Conservation (phyloP, 257 asterid species). For the Solanum chiquidenum region DNA sequence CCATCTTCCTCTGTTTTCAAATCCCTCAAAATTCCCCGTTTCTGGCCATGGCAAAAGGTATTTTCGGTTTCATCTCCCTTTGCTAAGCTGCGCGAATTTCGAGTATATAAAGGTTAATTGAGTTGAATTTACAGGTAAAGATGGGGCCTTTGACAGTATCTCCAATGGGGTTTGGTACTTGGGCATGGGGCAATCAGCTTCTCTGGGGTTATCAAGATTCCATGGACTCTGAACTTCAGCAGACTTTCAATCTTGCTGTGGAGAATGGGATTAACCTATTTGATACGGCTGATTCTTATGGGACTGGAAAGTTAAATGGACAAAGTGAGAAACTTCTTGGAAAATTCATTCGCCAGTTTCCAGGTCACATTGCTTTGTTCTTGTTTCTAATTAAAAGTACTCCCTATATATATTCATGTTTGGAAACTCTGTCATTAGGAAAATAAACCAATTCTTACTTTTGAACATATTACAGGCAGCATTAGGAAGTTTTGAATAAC, state of each 20-base stretch:
- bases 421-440: background rate
- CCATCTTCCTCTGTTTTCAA: constrained; percentile 30
- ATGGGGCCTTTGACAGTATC: constrained; percentile 73
- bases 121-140: constrained; percentile 43
- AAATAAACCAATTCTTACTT: background rate
- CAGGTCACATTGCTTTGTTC: constrained; percentile 15
- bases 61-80: background rate
- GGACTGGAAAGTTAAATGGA: constrained; percentile 80
- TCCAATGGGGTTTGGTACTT: constrained; percentile 98
- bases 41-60: constrained; percentile 98
- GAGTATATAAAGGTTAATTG: background rate
- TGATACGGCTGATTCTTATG: constrained; percentile 97
- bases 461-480: background rate
- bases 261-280: constrained; percentile 72
- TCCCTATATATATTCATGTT: background rate
- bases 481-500: background rate
- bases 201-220: constrained; percentile 94
- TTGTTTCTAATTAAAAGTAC: background rate
- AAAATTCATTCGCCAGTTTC: constrained; percentile 52
- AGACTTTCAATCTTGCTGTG: constrained; percentile 68
- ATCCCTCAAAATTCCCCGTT: constrained; percentile 59
- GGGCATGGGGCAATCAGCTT: constrained; percentile 99
- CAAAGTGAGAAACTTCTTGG: constrained; percentile 96
- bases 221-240: constrained; percentile 85
- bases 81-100: background rate